Percentiles rank a stretch among this genome's conserved stretches.
Conservation (phyloP, 495 filamentous ascomycete species). For the Aspergillus conjunctus region DNA sequence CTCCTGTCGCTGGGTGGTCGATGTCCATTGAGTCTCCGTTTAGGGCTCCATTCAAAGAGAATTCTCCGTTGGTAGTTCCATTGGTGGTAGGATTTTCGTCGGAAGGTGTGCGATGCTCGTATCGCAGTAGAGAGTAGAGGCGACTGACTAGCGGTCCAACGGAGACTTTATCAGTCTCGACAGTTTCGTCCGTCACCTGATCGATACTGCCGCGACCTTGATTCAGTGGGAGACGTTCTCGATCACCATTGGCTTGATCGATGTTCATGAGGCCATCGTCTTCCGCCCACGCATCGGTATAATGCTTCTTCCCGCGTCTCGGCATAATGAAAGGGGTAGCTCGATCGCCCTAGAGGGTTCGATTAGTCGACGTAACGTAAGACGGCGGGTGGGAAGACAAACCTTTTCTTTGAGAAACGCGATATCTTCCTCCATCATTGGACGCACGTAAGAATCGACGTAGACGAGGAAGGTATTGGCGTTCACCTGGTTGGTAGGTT, state of each 20-base stretch:
- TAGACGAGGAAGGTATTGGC: conserved; percentile 86
- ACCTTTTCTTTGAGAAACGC: conserved; percentile 86
- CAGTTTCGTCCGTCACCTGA: conserved; percentile 77
- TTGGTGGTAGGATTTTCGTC: conserved; percentile 54
- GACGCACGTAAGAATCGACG: conserved; percentile 87
- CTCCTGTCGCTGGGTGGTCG: conserved; percentile 40
- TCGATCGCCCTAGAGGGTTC: conserved; percentile 69
- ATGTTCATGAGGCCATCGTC: conserved; percentile 79
- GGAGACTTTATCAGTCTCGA: conserved; percentile 89
- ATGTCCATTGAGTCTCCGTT: conserved; percentile 60
- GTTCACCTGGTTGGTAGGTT: conserved; percentile 90
- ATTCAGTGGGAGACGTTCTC: conserved; percentile 72
- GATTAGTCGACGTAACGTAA: conserved; percentile 11
- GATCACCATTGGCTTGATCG: conserved; percentile 58
- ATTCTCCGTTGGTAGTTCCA: conserved; percentile 58
- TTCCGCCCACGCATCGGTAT: conserved; percentile 88
- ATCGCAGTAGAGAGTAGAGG: conserved; percentile 79
- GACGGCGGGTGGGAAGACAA: conserved; percentile 16
- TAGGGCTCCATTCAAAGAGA: conserved; percentile 38
- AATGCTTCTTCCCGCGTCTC: conserved; percentile 78
- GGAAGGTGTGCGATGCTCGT: conserved; percentile 69
- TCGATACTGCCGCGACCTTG: conserved; percentile 83
- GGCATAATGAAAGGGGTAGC: conserved; percentile 82
- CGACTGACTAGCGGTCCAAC: conserved; percentile 81
- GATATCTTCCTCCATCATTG: conserved; percentile 90